phyloP scores from a whole-genome alignment of 176 grass and related monocot species.

The Elymus sibiricus region DNA sequence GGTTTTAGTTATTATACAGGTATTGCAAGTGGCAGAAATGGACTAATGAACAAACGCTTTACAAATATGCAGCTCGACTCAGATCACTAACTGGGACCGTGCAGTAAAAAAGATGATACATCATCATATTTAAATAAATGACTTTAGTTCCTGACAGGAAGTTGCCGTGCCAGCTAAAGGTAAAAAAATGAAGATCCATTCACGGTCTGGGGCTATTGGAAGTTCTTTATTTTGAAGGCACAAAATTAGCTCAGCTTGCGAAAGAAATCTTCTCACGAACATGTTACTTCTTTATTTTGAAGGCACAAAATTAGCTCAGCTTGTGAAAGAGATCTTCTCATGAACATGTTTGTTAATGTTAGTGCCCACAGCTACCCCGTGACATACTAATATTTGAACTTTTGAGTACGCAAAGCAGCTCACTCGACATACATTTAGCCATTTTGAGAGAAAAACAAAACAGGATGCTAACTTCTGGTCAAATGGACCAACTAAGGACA shows the following conservation, averaged over 20 bases:
- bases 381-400: neutral
- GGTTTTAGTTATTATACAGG: neutral
- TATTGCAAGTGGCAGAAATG: neutral
- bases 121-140: neutral
- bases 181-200: slow-evolving; percentile 1
- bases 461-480: neutral
- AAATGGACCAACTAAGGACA: neutral
- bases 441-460: neutral
- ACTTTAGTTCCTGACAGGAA: neutral
- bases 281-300: neutral
- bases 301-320: neutral
- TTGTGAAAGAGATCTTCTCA: neutral
- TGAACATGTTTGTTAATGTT: neutral
- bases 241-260: neutral
- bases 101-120: neutral
- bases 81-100: neutral
- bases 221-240: neutral
- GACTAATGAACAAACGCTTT: neutral
- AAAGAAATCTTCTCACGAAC: neutral
- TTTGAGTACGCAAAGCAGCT: neutral
- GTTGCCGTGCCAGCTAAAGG: neutral
- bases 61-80: neutral
- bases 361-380: neutral
- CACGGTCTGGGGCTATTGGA: neutral
- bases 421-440: neutral